phyloP scores from a whole-genome alignment of 805 yeast species.

The Spathaspora boniae region DNA sequence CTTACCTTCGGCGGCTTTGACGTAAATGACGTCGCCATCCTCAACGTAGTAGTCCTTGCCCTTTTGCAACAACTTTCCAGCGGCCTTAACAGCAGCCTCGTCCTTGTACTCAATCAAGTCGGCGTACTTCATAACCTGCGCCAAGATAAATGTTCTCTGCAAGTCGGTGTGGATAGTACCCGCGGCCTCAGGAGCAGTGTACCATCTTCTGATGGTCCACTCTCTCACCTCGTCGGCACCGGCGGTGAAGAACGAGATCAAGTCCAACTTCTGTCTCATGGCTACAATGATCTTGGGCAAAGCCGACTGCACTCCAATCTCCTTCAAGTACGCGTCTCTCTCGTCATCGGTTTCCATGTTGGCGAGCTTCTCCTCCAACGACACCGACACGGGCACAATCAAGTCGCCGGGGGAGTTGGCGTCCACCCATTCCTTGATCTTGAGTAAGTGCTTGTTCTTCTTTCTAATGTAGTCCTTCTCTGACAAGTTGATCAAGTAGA shows the following conservation, averaged over 20 bases:
- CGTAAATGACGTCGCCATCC: constrained; percentile 89
- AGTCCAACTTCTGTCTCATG: constrained; percentile 82
- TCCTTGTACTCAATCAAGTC: constrained; percentile 73
- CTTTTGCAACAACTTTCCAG: constrained; percentile 85
- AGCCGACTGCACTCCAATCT: constrained; percentile 69
- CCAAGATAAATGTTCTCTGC: constrained; percentile 91
- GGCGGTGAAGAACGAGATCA: constrained; percentile 92
- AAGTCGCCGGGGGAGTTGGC: constrained; percentile 77
- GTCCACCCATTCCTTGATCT: constrained; percentile 89
- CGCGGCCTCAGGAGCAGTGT: constrained; percentile 98
- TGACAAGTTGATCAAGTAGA: constrained; percentile 85
- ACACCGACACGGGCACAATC: constrained; percentile 90
- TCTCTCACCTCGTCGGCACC: constrained; percentile 97
- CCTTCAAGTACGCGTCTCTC: constrained; percentile 72
- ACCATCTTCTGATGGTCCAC: constrained; percentile 93
- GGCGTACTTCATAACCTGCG: constrained; percentile 83
- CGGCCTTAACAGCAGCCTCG: constrained; percentile 77
- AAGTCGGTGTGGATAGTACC: constrained; percentile 96
- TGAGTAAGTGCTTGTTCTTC: constrained; percentile 80
- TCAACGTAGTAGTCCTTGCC: constrained; percentile 95
- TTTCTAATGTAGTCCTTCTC: constrained; percentile 85
- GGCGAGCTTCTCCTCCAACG: constrained; percentile 87
- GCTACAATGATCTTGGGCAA: constrained; percentile 81
- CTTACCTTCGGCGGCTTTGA: constrained; percentile 94
- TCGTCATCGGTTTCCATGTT: constrained; percentile 82